phyloP scores from a whole-genome alignment of 768 basidiomycete genomes.

The Gautieria morchelliformis region DNA sequence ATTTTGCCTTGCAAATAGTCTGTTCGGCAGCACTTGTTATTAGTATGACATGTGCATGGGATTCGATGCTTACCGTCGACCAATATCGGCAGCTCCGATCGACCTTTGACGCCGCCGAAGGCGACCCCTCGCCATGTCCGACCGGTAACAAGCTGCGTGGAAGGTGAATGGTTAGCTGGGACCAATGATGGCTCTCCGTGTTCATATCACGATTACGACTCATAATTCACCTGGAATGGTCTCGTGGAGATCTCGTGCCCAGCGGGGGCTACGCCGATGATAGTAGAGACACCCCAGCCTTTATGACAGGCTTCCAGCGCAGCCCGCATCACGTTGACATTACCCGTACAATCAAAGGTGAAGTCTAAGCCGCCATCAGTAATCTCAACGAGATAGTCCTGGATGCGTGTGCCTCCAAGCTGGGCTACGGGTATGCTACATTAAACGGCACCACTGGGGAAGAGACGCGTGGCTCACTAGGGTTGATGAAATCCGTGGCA shows the following conservation, averaged over 20 bases:
- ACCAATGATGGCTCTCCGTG: too few relatives aligned
- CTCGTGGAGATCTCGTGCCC: conserved; percentile 91
- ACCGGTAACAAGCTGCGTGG: conserved; percentile 64
- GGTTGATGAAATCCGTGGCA: conserved; percentile 91
- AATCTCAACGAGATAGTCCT: conserved; percentile 81
- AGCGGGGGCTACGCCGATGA: conserved; percentile 96
- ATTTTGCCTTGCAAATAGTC: conserved; percentile 77
- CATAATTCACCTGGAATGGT: conserved; percentile 41
- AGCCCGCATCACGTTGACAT: conserved; percentile 84
- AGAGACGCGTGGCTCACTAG: conserved; percentile 21
- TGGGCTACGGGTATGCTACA: conserved; percentile 27
- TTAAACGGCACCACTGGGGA: not conserved
- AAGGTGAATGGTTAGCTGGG: too few relatives aligned
- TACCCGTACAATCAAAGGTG: conserved; percentile 96
- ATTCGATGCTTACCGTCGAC: conserved; percentile 57
- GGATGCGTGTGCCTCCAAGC: conserved; percentile 73
- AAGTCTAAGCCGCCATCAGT: conserved; percentile 97
- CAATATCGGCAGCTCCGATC: conserved; percentile 89
- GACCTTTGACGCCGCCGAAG: conserved; percentile 96
- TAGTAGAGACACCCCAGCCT: conserved; percentile 94
- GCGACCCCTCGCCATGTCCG: conserved; percentile 92
- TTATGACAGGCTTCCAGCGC: conserved; percentile 99
- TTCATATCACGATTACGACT: conserved; percentile 20
- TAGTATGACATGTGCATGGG: not conserved
- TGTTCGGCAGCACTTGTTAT: conserved; percentile 15